Base-by-base conservation (phyloP, 106 monocot species). In the Acanthochlamys bracteata region DNA sequence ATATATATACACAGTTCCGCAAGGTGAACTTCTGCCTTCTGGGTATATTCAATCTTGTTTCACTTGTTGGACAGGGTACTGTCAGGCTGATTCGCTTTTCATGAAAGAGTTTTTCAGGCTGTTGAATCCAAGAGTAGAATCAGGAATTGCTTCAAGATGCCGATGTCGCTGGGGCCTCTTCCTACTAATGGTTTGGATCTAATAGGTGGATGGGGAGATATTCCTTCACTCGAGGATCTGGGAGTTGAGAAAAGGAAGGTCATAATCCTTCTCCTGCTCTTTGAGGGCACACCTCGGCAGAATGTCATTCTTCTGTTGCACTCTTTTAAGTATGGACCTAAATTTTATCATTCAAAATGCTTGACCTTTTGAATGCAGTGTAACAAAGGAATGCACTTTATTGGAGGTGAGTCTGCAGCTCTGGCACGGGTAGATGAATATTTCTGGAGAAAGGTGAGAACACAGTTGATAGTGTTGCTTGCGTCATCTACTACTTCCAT, bases 1-100 rank as follows among this genome's bases (percentile, higher is more conserved):
- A 96, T 61, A 75, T 96, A 13, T 96, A 90, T 67, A 90, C 95
- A 20, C 95, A 90, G 60, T 96, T 90, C 42, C 90, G 95, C n/a
- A 96, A 90, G 90, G 95, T 87, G 71, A 63, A 43, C n/a, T 62
- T 43, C 43, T 8, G 43, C 13, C 13, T 43, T 43, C 7, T 7
- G 10, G 7, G 7, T 13, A 7, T 43, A 13, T 43, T 43, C 13
- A 8, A 43, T 8, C 43, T 43, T 25, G 26, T 17, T 66, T 33
- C 25, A 41, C 24, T 19, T 62, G n/a, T 25, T 52, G 12, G 17
- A 33, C 22, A 47, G 7, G 2, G 23, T 42, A 17, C 53, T 42
- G 58, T 33, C 49, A 39, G 55, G 11, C 0, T 23, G 24, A 7
- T 39, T 61, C 4, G 25, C 14, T 52, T 16, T 47, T 60, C 58